phyloP scores from a whole-genome alignment of 768 basidiomycete species.

The Xerocomus potaroensis region DNA sequence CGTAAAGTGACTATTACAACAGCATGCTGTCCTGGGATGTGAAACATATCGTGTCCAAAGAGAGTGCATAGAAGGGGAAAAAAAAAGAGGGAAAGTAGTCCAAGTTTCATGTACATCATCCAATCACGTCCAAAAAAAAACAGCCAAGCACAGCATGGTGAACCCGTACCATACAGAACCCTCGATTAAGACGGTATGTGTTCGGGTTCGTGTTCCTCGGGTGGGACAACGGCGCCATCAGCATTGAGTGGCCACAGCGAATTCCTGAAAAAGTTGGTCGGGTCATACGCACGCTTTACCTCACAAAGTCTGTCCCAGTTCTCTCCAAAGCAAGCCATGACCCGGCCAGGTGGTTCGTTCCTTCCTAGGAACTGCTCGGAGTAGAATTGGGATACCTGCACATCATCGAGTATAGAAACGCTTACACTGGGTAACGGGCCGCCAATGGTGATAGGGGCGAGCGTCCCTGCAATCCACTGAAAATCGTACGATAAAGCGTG shows the following conservation, averaged over 20 bases:
- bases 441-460: conserved; percentile 68
- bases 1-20: too few species aligned
- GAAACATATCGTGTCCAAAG: not conserved
- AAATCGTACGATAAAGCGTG: conserved; percentile 6
- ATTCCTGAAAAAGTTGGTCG: conserved; percentile 68
- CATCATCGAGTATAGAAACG: conserved; percentile 21
- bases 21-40: not conserved
- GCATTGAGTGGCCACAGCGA: conserved; percentile 76
- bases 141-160: too few species aligned
- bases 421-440: conserved; percentile 83
- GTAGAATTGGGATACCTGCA: conserved; percentile 15
- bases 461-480: conserved; percentile 76
- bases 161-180: not conserved
- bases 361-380: conserved; percentile 73
- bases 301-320: conserved; percentile 69
- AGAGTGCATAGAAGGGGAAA: too few species aligned
- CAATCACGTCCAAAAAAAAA: not conserved
- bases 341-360: conserved; percentile 58
- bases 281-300: conserved; percentile 77
- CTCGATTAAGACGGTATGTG: conserved; percentile 22
- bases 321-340: conserved; percentile 63
- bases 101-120: not conserved
- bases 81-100: too few species aligned
- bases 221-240: conserved; percentile 49
- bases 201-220: conserved; percentile 57